phyloP scores from a whole-genome alignment of 345 rosid genomes.

The Linum usitatissimum region DNA sequence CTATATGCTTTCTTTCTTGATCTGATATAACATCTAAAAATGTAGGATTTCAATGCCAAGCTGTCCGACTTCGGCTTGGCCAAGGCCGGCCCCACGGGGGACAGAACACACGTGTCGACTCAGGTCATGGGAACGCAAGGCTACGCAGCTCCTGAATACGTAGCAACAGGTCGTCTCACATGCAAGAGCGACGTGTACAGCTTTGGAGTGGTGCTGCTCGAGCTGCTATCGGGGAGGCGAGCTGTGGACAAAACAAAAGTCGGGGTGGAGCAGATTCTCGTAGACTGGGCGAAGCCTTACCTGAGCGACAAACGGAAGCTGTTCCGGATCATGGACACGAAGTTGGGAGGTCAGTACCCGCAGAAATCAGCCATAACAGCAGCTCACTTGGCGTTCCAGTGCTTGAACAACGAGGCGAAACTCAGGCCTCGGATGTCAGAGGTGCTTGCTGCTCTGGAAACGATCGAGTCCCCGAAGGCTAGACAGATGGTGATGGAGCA shows the following conservation, averaged over 20 bases:
- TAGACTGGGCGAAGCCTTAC: constrained; percentile 93
- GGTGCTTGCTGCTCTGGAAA: constrained; percentile 57
- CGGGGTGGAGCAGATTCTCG: constrained; percentile 77
- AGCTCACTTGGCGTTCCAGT: constrained; percentile 65
- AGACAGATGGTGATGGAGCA: constrained; percentile 27
- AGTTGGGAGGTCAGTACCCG: constrained; percentile 87
- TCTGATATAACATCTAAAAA: not conserved
- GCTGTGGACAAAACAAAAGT: constrained; percentile 81
- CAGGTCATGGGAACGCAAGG: constrained; percentile 98
- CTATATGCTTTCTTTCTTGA: not conserved
- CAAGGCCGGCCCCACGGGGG: constrained; percentile 97
- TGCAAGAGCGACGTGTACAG: constrained; percentile 94
- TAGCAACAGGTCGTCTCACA: constrained; percentile 93
- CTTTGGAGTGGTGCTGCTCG: constrained; percentile 90
- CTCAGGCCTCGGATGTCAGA: constrained; percentile 81
- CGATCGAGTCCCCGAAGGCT: constrained; percentile 39
- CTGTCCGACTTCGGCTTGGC: constrained; percentile 96
- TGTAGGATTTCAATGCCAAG: constrained; percentile 83
- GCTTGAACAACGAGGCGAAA: constrained; percentile 55
- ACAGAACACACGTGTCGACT: constrained; percentile 89
- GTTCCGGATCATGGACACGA: constrained; percentile 91
- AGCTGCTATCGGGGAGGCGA: constrained; percentile 75
- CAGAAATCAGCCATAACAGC: constrained; percentile 75
- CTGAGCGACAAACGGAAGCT: constrained; percentile 76
- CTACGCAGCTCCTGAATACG: constrained; percentile 94